Base-by-base conservation (phyloP, 2,329 filamentous ascomycete species). In the Talaromyces sp. region DNA sequence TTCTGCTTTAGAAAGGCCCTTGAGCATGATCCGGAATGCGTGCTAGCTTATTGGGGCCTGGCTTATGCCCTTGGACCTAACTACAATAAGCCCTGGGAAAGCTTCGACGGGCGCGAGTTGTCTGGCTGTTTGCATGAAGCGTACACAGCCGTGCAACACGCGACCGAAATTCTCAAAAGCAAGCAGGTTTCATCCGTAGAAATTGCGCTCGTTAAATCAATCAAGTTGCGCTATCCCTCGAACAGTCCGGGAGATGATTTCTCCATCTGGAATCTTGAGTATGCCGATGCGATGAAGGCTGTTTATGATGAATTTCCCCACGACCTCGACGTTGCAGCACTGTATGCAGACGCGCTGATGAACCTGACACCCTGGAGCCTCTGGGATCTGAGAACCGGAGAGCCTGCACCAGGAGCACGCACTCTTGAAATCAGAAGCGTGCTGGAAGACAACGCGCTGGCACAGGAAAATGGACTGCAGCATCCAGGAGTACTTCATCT, bases 401-500 rank as follows among this genome's bases (percentile, higher is more conserved):
- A 82, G 50, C 86, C 87, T 0, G 81, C 80, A 1, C 64, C 77
- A 1, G 81, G 78, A 0, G 81, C 86, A 1, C 80, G 77, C 11
- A 87, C 86, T 0, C 58, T 86, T 1, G 84, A 89, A 56, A 81
- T 79, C 0, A 87, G 86, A 65, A 62, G 60, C 0, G 77, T 87
- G 0, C 77, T 90, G 1, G 87, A 90, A 32, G 17, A 52, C 14
- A 52, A 52, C 4, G 86, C 85, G 0, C 73, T 93, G n/a, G 67
- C 72, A 1, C 76, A 79, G 2, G 71, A 79, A 1, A 78, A 77
- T 17, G 82, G 78, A 0, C 70, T 78, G 3, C 66, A 76, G 7
- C 90, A 95, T 67, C 86, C 89, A 0, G 89, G 89, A 0, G 72
- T 92, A 0, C 77, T 91, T 6, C 89, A 93, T 70, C 75, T 91